Percentiles rank a stretch among this genome's conserved stretches.
Conservation (phyloP, 257 asterid genomes). For the Perilla frutescens region DNA sequence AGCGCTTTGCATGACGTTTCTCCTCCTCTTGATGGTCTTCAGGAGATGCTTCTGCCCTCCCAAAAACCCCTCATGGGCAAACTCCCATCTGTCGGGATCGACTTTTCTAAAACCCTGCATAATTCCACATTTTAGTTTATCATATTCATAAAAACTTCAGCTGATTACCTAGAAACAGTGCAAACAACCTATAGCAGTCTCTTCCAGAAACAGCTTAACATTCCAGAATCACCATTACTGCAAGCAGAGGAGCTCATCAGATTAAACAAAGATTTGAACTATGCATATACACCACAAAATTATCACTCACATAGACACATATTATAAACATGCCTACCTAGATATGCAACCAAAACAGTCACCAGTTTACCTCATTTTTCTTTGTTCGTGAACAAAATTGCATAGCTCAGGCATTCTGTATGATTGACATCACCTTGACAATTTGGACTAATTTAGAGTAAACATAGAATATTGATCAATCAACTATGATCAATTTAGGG, state of each 20-base stretch:
- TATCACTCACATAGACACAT: not conserved
- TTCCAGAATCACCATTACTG: slow-evolving; percentile 54
- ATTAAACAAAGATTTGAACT: slow-evolving; percentile 28
- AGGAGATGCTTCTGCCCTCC: slow-evolving; percentile 93
- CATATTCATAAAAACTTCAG: not conserved
- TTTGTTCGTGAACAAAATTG: not conserved
- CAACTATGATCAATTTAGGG: not conserved
- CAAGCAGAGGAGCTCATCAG: slow-evolving; percentile 57
- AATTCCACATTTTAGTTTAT: slow-evolving; percentile 37
- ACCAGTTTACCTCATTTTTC: not conserved
- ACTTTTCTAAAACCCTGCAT: slow-evolving; percentile 93
- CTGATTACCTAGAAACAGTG: slow-evolving; percentile 36
- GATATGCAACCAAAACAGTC: not conserved
- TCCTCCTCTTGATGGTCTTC: slow-evolving; percentile 77
- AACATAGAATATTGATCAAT: not conserved
- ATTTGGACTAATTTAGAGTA: not conserved
- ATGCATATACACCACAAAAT: not conserved
- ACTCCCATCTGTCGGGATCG: slow-evolving; percentile 95
- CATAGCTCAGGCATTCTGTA: no score
- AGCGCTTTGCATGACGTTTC: slow-evolving; percentile 49
- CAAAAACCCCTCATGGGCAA: slow-evolving; percentile 89
- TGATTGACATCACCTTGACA: not conserved
- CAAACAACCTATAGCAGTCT: slow-evolving; percentile 45
- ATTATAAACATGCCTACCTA: no score
- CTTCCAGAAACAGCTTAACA: slow-evolving; percentile 49